A percentile compares a stretch with the other conserved stretches of the same genome.
phyloP scores from a whole-genome alignment of 108 stramenopile species.

The Mediolabrus comicus region DNA sequence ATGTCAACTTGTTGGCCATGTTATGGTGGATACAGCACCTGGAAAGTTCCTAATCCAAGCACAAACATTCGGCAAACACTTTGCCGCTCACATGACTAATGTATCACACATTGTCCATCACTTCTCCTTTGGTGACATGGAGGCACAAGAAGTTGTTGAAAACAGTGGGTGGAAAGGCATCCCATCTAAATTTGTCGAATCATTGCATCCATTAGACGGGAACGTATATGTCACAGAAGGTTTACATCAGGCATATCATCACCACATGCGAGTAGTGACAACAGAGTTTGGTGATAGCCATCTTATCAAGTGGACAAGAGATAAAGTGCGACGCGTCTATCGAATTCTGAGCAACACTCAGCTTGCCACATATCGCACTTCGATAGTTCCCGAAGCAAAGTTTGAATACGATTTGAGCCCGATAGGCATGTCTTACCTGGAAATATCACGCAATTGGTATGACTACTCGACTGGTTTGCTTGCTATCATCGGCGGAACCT shows the following conservation, averaged over 20 bases:
- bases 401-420: constrained; percentile 86
- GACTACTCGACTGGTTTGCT: constrained; percentile 92
- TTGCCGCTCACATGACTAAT: constrained; percentile 88
- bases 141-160: constrained; percentile 14
- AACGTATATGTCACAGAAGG: constrained; percentile 67
- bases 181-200: constrained; percentile 46
- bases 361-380: constrained; percentile 62
- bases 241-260: constrained; percentile 92
- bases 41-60: constrained; percentile 95
- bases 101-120: constrained; percentile 86
- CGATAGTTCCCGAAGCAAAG: constrained; percentile 77
- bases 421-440: constrained; percentile 76
- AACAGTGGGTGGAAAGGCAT: constrained; percentile 1
- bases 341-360: constrained; percentile 74
- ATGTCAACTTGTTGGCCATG: constrained; percentile 68
- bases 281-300: constrained; percentile 56
- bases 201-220: constrained; percentile 79
- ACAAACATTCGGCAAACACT: constrained; percentile 75
- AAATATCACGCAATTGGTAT: constrained; percentile 72
- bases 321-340: constrained; percentile 34
- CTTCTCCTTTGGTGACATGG: constrained; percentile 78
- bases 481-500: constrained; percentile 95
- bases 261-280: constrained; percentile 91
- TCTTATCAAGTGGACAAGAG: constrained; percentile 11
- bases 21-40: constrained; percentile 89